phyloP scores from a whole-genome alignment of 1,284 basidiomycete species.

The Marasmius tenuissimus region DNA sequence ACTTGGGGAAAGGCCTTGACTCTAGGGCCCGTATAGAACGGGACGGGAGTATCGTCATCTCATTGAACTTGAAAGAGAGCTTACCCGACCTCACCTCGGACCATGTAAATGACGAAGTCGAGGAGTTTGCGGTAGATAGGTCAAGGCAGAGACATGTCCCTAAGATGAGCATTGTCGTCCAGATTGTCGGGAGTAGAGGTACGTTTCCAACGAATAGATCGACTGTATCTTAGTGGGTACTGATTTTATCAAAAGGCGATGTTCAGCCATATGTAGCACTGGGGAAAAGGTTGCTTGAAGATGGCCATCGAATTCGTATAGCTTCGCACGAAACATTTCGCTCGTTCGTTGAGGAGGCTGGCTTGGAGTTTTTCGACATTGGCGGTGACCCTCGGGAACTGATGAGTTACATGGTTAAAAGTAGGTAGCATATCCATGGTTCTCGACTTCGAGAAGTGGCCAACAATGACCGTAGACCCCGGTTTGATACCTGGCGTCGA shows the following conservation, averaged over 20 bases:
- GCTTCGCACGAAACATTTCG: constrained; percentile 68
- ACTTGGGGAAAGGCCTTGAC: constrained; percentile 34
- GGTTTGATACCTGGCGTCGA: constrained; percentile 52
- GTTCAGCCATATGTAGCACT: constrained; percentile 73
- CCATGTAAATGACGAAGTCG: constrained; percentile 43
- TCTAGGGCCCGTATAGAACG: constrained; percentile 34
- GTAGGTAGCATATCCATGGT: constrained; percentile 26
- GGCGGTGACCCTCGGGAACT: constrained; percentile 61
- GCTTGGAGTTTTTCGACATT: constrained; percentile 56
- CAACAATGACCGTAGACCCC: constrained; percentile 36
- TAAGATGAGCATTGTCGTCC: constrained; percentile 56
- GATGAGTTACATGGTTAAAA: constrained; percentile 63
- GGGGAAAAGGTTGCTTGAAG: constrained; percentile 48
- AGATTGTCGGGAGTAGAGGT: constrained; percentile 67
- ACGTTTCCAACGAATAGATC: constrained; percentile 14
- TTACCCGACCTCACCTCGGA: constrained; percentile 51
- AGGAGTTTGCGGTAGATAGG: constrained; percentile 50
- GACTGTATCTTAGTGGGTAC: not conserved
- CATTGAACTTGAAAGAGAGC: constrained; percentile 45
- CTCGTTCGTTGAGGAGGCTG: constrained; percentile 49
- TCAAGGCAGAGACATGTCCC: constrained; percentile 39
- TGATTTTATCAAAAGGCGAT: constrained; percentile 46
- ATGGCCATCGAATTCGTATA: constrained; percentile 65
- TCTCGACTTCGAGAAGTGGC: not conserved
- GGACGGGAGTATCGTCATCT: constrained; percentile 41